Conservation (phyloP, 768 basidiomycete genomes). For the Auriscalpium vulgare region DNA sequence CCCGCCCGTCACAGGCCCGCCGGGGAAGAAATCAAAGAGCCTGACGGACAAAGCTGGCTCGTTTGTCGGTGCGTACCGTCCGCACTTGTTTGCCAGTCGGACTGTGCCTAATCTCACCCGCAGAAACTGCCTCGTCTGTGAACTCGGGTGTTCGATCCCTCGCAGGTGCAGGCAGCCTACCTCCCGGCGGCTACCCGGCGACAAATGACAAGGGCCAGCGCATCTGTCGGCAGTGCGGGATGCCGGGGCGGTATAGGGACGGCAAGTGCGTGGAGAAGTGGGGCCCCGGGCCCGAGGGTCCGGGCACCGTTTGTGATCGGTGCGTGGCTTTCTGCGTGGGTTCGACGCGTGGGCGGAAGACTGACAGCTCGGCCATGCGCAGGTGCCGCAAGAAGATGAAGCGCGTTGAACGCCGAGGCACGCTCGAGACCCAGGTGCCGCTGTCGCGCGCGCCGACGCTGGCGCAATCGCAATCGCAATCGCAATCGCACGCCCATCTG, state of each 20-base stretch:
- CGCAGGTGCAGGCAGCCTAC: conserved; percentile 17
- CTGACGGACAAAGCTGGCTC: conserved; percentile 3
- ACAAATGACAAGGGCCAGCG: conserved; percentile 40
- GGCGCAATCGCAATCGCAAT: not conserved
- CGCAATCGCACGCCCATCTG: not conserved
- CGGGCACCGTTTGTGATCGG: conserved; percentile 75
- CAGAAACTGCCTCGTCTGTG: too few relatives aligned
- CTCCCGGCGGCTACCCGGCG: conserved; percentile 25
- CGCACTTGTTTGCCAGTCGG: not conserved
- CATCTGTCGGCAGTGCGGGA: conserved; percentile 68
- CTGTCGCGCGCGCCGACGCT: not conserved
- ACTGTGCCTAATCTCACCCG: not conserved
- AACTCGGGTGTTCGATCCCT: conserved; percentile 2
- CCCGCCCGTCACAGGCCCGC: conserved; percentile 65
- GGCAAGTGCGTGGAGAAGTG: conserved; percentile 80
- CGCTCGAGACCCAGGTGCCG: conserved; percentile 35
- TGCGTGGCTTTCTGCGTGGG: not conserved
- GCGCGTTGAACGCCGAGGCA: conserved; percentile 63
- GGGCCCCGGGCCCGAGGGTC: conserved; percentile 74
- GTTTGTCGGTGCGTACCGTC: conserved; percentile 5
- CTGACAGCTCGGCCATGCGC: conserved; percentile 20
- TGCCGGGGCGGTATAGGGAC: conserved; percentile 68
- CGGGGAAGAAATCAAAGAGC: conserved; percentile 57
- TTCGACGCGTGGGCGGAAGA: too few relatives aligned
- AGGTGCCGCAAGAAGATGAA: conserved; percentile 75